Conservation (phyloP, 2,329 filamentous ascomycete species). For the Thielaviopsis ethacetica region DNA sequence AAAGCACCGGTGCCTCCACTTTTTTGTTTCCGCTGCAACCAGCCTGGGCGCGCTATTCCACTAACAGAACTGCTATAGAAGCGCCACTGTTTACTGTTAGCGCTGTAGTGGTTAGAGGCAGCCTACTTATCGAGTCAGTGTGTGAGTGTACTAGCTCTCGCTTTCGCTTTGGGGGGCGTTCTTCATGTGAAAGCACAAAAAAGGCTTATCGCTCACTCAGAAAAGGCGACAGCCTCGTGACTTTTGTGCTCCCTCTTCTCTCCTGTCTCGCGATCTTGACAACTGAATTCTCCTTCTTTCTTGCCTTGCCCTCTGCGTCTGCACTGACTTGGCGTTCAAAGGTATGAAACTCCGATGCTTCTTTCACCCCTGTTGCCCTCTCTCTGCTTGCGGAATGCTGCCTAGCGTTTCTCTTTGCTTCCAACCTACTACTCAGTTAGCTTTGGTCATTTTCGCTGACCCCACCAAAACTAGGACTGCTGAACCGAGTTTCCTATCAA, state of each 20-base stretch:
- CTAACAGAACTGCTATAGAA: neutral
- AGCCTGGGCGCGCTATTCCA: neutral
- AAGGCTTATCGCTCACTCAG: neutral
- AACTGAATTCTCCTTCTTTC: no score
- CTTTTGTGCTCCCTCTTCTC: neutral
- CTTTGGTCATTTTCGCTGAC: neutral
- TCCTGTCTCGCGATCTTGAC: neutral
- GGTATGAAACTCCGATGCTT: neutral
- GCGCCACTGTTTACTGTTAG: neutral
- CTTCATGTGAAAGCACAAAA: neutral
- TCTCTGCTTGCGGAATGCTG: neutral
- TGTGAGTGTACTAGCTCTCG: neutral
- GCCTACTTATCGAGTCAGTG: neutral
- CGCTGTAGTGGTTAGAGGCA: neutral
- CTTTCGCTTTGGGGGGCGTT: neutral
- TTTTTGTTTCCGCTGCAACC: neutral
- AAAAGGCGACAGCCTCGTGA: neutral
- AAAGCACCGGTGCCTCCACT: neutral
- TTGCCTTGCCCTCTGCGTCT: no score
- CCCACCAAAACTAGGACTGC: neutral
- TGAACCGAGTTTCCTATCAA: neutral
- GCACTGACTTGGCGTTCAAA: no score
- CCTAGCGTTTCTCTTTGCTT: neutral
- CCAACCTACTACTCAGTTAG: neutral
- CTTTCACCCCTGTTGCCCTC: neutral